These are phyloP conservation scores for Diospyros kaki DNA, from an alignment of 148 eudicot species.

Conservation along the genomic window DNA sequence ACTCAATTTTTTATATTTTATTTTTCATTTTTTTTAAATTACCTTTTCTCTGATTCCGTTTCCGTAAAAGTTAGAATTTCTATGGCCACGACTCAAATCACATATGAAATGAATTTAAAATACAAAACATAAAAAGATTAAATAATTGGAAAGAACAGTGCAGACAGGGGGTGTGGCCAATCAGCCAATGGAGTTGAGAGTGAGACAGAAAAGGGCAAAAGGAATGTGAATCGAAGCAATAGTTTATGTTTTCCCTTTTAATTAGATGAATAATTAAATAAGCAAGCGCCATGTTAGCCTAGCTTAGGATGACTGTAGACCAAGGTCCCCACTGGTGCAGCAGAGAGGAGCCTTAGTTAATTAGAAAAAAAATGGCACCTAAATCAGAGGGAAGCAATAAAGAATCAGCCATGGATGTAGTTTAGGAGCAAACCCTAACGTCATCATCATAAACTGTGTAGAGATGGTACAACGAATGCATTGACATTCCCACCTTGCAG, in stretches of 20 bases:
- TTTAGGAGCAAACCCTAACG: not conserved
- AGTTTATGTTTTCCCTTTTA: not conserved
- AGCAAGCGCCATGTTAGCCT: not conserved
- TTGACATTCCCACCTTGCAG: not conserved
- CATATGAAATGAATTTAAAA: too few relatives aligned
- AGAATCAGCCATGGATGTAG: not conserved
- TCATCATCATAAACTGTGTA: not conserved
- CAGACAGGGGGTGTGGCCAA: not conserved
- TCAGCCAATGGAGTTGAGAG: too few relatives aligned
- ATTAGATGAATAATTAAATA: not conserved
- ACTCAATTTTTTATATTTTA: too few relatives aligned
- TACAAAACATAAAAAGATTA: too few relatives aligned
- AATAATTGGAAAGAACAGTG: not conserved
- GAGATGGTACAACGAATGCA: not conserved
- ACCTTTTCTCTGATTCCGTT: too few relatives aligned
- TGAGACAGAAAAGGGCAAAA: not conserved
- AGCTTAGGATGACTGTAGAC: too few relatives aligned
- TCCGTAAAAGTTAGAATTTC: too few relatives aligned
- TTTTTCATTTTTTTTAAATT: too few relatives aligned
- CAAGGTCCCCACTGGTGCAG: not conserved
- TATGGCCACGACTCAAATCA: too few relatives aligned
- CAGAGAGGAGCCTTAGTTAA: too few relatives aligned
- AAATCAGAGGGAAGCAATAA: not conserved
- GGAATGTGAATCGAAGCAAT: slow-evolving; percentile 4
- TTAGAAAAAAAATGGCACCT: not conserved